Base-by-base conservation (phyloP, 2,329 filamentous ascomycete genomes). In the Elsinoe fawcettii region DNA sequence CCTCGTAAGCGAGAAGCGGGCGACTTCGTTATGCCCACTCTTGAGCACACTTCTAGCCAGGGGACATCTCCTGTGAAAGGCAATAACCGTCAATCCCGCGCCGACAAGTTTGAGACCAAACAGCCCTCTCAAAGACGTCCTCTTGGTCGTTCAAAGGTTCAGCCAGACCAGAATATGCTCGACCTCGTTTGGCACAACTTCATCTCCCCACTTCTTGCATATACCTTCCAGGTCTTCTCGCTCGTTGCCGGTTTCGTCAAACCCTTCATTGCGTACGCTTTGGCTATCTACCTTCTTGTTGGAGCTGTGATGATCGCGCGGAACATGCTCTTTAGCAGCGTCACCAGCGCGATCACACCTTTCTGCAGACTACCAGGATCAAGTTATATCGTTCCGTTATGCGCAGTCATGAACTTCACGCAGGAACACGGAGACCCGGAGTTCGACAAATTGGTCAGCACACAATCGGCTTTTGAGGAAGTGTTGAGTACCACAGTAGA, bases 381-480 rank as follows among this genome's bases (percentile, higher is more conserved):
- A 1, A 80, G 81, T 1, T 72, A 80, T 30, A 67, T 90, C 4
- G 74, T 79, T 59, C 72, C 90, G 1, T 80, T 86, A 0, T 91
- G 87, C 62, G 39, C 46, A 9, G 61, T 63, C 60, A 36, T 25
- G 55, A 20, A 46, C 18, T 23, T 32, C 7, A 20, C 34, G 34
- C 30, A 65, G 58, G 61, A 68, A 43, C 59, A 67, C 63, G 62
- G 70, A 57, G 64, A 66, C 4, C 67, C 85, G 44, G 84, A 90
- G 64, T 92, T 92, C 63, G 84, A 89, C 61, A 80, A 85, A 49
- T 77, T 95, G 20, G 86, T 93, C 76, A 77, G 77, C 16, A 81
- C 87, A 1, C 88, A 95, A 69, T 76, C 80, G n/a, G 79, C 84
- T 25, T 90, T 95, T 57, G 87, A 90, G 69, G 81, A 86, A 58